Percentiles rank a stretch among this genome's conserved stretches.
Evolutionary conservation across 768 basidiomycete species (phyloP).

Genomic region (Phaeolepiota aurea): DNA sequence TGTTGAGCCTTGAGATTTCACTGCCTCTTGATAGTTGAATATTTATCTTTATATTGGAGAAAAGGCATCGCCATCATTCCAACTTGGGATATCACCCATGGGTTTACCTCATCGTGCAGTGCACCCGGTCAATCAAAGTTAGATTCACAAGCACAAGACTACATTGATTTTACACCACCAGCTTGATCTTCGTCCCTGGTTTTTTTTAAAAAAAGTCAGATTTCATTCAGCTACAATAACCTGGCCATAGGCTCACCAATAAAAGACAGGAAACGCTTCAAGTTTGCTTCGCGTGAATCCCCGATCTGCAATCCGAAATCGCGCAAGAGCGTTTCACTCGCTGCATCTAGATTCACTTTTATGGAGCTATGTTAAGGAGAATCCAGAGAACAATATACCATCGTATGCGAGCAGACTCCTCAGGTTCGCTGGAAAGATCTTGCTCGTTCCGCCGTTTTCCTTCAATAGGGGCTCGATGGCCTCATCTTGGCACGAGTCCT

Average conservation of each 20-base stretch:
- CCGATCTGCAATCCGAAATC: neutral
- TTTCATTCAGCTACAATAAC: neutral
- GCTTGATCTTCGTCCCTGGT: neutral
- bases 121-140: too few species aligned
- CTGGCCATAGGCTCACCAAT: conserved; percentile 30
- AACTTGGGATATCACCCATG: too few species aligned
- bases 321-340: neutral
- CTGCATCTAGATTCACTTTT: conserved; percentile 2
- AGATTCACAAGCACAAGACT: too few species aligned
- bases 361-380: neutral
- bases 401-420: conserved; percentile 44
- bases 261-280: conserved; percentile 48
- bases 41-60: too few species aligned
- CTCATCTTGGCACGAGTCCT: conserved; percentile 32
- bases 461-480: conserved; percentile 37
- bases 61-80: neutral
- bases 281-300: conserved; percentile 23
- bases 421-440: conserved; percentile 40
- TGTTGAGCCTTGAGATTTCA: too few species aligned
- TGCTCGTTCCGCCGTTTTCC: conserved; percentile 37
- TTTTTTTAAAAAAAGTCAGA: neutral
- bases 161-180: neutral
- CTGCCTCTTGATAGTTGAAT: too few species aligned
- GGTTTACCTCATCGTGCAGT: too few species aligned
- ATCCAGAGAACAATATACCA: conserved; percentile 28